These are phyloP conservation scores for Gossypium longicalyx DNA, from an alignment of 345 rosid species.

Conservation along the genomic window DNA sequence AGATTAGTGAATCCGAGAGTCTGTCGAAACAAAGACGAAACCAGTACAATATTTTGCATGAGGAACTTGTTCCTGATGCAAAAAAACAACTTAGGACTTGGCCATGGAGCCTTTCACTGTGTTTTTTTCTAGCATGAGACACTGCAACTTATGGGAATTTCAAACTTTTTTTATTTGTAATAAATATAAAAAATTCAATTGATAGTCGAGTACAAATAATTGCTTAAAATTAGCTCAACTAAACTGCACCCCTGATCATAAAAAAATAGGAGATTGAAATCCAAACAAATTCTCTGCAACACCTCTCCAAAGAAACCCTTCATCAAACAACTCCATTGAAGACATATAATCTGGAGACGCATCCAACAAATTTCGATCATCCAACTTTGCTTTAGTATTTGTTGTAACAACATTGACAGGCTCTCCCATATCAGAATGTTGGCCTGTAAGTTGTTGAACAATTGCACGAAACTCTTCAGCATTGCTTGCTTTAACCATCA, in stretches of 20 bases:
- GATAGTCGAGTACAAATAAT: no score
- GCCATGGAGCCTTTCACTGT: constrained; percentile 14
- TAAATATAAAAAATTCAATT: no score
- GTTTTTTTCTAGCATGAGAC: constrained; percentile 21
- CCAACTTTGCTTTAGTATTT: neutral
- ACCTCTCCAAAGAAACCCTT: neutral
- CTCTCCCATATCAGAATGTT: neutral
- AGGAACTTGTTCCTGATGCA: constrained; percentile 14
- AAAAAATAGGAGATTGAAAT: constrained; percentile 4
- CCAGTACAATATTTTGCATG: neutral
- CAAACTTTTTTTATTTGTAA: no score
- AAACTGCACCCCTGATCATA: neutral
- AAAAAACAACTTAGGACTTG: constrained; percentile 13
- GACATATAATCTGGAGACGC: neutral
- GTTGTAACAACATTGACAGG: neutral
- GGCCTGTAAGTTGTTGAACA: constrained; percentile 8
- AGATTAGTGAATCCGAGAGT: neutral
- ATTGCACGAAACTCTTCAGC: constrained; percentile 2
- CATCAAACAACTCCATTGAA: constrained; percentile 9
- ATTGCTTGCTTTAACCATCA: constrained; percentile 2
- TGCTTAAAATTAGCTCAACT: neutral
- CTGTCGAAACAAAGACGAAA: neutral
- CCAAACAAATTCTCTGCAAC: neutral
- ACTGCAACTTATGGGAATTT: constrained; percentile 21
- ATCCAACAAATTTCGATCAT: neutral